Percentiles rank a stretch among this genome's conserved stretches.
Evolutionary conservation across 306 rosid species (phyloP).

Genomic region (Trifolium dubium): DNA sequence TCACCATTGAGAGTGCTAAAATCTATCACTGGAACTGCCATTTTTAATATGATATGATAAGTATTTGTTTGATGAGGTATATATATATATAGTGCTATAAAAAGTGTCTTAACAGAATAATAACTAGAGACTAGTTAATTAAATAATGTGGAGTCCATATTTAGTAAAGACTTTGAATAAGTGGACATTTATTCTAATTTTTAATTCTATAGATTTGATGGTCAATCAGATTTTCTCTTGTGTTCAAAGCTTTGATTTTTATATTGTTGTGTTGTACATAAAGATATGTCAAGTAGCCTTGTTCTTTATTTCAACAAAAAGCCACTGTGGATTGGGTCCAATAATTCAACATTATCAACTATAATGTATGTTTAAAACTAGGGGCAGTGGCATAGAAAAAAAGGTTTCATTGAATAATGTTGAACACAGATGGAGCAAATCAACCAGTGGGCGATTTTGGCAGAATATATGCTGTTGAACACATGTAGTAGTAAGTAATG

Average conservation of each 20-base stretch:
- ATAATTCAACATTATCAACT: background rate
- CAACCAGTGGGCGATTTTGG: conserved; percentile 51
- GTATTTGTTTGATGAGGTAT: conserved; percentile 48
- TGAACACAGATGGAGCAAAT: background rate
- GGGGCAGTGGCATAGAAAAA: conserved; percentile 51
- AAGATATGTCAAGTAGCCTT: conserved; percentile 22
- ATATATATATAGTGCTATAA: conserved; percentile 58
- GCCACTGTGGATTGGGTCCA: background rate
- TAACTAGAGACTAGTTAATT: conserved; percentile 34
- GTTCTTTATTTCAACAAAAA: background rate
- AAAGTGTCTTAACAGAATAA: conserved; percentile 34
- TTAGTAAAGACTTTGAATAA: conserved; percentile 27
- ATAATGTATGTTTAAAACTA: conserved; percentile 43
- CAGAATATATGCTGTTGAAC: conserved; percentile 25
- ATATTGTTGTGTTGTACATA: background rate
- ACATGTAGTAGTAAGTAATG: background rate
- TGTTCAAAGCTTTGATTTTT: conserved; percentile 42
- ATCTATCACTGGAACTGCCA: conserved; percentile 78
- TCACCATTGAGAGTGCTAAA: conserved; percentile 67
- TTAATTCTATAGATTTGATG: background rate
- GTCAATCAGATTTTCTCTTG: conserved; percentile 49
- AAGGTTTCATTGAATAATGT: background rate
- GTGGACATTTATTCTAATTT: conserved; percentile 30
- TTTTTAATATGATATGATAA: conserved; percentile 10
- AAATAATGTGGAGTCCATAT: conserved; percentile 8